A percentile compares a stretch with the other conserved stretches of the same genome.
Evolutionary conservation across 2,329 filamentous ascomycete genomes (phyloP).

Genomic region (Anthostomella pinea): DNA sequence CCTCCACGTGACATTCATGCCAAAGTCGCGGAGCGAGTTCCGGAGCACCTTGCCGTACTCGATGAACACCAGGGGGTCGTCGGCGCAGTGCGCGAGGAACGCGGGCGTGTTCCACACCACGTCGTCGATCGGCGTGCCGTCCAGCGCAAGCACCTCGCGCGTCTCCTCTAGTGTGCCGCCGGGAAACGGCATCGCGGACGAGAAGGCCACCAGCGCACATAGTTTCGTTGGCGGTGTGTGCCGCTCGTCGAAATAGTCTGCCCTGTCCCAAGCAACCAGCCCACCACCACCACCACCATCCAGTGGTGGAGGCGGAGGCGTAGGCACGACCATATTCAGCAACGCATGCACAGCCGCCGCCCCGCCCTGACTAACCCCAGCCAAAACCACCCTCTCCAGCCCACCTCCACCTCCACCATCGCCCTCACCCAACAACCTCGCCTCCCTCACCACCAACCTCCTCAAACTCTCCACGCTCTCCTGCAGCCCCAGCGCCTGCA

Average conservation of each 20-base stretch:
- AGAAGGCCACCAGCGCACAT: slow-evolving; percentile 18
- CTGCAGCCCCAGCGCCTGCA: slow-evolving; percentile 40
- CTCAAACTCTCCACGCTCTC: slow-evolving; percentile 36
- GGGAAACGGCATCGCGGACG: slow-evolving; percentile 22
- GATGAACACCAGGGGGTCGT: slow-evolving; percentile 42
- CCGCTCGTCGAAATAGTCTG: neutral
- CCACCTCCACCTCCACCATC: slow-evolving; percentile 38
- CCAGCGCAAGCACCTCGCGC: slow-evolving; percentile 31
- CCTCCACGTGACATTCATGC: slow-evolving; percentile 37
- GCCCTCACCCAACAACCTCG: no score
- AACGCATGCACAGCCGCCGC: slow-evolving; percentile 34
- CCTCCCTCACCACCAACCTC: slow-evolving; percentile 35
- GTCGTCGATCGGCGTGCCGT: slow-evolving; percentile 21
- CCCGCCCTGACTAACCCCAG: slow-evolving; percentile 46
- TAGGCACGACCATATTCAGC: slow-evolving; percentile 15
- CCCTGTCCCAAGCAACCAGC: slow-evolving; percentile 9
- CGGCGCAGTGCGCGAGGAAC: slow-evolving; percentile 43
- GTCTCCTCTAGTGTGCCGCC: slow-evolving; percentile 25
- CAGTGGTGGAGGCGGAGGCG: neutral
- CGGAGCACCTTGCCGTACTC: slow-evolving; percentile 36
- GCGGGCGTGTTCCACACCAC: slow-evolving; percentile 42
- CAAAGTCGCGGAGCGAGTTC: slow-evolving; percentile 35
- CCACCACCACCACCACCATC: neutral
- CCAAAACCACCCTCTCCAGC: slow-evolving; percentile 39
- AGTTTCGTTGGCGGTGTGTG: slow-evolving; percentile 9